These are phyloP conservation scores for Areca catechu DNA, from an alignment of 176 grass and related monocot species.

Conservation along the genomic window DNA sequence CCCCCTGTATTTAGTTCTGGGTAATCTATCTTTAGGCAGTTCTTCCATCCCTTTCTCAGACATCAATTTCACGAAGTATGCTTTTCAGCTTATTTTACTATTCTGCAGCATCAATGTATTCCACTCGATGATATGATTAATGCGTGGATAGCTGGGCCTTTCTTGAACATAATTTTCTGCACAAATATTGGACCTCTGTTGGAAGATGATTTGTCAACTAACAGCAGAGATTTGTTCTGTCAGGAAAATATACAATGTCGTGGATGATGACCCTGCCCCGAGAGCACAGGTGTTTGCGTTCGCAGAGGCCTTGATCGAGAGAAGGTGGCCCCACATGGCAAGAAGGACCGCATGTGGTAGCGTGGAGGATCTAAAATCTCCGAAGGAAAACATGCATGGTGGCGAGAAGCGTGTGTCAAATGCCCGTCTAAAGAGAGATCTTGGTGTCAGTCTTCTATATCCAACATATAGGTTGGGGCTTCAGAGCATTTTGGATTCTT, in stretches of 20 bases:
- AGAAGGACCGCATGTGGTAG: not conserved
- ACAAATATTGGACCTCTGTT: too few relatives aligned
- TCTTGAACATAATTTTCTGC: too few relatives aligned
- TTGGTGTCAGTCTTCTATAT: conserved; percentile 48
- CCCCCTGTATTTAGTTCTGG: too few relatives aligned
- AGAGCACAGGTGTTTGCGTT: conserved; percentile 73
- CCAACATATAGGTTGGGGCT: conserved; percentile 67
- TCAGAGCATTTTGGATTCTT: conserved; percentile 52
- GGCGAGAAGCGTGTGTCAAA: conserved; percentile 73
- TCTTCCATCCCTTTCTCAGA: too few relatives aligned
- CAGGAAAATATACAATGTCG: conserved; percentile 76
- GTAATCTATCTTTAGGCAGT: too few relatives aligned
- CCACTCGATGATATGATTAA: too few relatives aligned
- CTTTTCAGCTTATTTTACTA: too few relatives aligned
- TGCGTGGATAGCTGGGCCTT: too few relatives aligned
- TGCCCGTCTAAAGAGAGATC: conserved; percentile 51
- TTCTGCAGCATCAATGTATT: too few relatives aligned
- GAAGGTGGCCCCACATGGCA: conserved; percentile 36
- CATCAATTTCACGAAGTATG: too few relatives aligned
- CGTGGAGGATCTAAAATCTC: conserved; percentile 2
- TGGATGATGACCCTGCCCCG: conserved; percentile 76
- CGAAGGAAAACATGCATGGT: conserved; percentile 3
- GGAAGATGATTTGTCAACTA: too few relatives aligned
- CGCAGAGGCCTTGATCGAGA: conserved; percentile 48
- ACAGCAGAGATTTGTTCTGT: not conserved